phyloP scores from a whole-genome alignment of 305 asterid genomes.

The Striga hermonthica region DNA sequence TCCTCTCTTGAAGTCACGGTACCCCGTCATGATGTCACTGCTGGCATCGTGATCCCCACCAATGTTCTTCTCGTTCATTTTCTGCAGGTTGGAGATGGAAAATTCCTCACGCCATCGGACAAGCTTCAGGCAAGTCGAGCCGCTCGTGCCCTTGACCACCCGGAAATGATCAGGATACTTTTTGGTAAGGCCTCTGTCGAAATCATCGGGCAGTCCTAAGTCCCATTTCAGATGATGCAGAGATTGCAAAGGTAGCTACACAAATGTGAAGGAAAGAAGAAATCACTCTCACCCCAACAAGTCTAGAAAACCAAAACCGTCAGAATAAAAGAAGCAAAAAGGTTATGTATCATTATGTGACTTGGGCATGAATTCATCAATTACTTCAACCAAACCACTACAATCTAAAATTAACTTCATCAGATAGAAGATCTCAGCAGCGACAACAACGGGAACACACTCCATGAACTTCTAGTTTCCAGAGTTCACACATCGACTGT shows the following conservation, averaged over 20 bases:
- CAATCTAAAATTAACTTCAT: neutral
- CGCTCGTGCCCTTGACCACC: constrained; percentile 58
- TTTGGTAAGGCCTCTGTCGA: constrained; percentile 51
- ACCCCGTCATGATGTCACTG: constrained; percentile 28
- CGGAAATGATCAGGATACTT: constrained; percentile 61
- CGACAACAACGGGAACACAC: too few relatives aligned
- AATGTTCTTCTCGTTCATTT: constrained; percentile 51
- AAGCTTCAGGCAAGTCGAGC: constrained; percentile 67
- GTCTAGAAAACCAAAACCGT: neutral
- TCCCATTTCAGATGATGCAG: constrained; percentile 87
- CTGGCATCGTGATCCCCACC: constrained; percentile 28
- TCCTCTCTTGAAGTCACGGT: constrained; percentile 69
- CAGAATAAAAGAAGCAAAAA: neutral
- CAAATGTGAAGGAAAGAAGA: constrained; percentile 18
- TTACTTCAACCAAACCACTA: neutral
- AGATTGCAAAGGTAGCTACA: constrained; percentile 64
- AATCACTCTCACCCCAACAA: neutral
- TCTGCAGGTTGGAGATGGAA: constrained; percentile 69
- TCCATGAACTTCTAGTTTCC: too few relatives aligned
- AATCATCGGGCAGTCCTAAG: constrained; percentile 83
- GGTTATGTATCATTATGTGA: too few relatives aligned
- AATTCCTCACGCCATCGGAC: constrained; percentile 64
- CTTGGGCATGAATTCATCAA: neutral
- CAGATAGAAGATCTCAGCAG: too few relatives aligned
- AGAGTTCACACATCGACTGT: too few relatives aligned